These are phyloP conservation scores for Thelonectria blattea DNA, from an alignment of 2,329 filamentous ascomycete genomes.

Conservation along the genomic window DNA sequence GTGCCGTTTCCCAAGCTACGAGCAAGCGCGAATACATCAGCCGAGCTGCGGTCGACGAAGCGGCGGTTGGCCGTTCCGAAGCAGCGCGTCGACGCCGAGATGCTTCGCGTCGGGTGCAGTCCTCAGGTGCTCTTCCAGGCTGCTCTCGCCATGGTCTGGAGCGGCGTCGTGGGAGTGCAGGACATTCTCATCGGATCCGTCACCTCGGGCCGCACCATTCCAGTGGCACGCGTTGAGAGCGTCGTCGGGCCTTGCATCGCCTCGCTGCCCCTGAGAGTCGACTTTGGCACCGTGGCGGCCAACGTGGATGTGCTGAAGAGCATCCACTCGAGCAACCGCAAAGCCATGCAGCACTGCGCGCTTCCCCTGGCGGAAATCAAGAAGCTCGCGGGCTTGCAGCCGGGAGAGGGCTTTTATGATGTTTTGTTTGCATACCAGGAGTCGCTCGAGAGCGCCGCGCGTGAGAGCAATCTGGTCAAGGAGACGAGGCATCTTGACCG, in stretches of 20 bases:
- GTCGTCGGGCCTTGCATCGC: constrained; percentile 82
- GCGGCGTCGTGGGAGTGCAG: constrained; percentile 64
- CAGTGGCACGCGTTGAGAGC: constrained; percentile 71
- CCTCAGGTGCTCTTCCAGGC: constrained; percentile 79
- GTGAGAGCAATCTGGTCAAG: constrained; percentile 46
- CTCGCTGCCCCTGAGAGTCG: constrained; percentile 74
- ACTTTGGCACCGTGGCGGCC: constrained; percentile 57
- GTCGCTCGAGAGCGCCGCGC: constrained; percentile 55
- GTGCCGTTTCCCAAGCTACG: constrained; percentile 59
- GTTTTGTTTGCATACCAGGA: constrained; percentile 86
- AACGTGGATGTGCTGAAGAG: constrained; percentile 66
- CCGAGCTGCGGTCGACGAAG: constrained; percentile 24
- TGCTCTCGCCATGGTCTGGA: constrained; percentile 69
- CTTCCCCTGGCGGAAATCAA: constrained; percentile 74
- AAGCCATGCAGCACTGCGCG: constrained; percentile 66
- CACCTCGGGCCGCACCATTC: constrained; percentile 80
- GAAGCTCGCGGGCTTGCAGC: constrained; percentile 59
- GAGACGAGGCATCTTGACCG: constrained; percentile 70
- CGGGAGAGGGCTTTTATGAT: constrained; percentile 71
- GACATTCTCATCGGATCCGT: constrained; percentile 81
- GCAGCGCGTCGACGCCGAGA: constrained; percentile 38
- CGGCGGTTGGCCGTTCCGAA: constrained; percentile 28
- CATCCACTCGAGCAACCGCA: constrained; percentile 70
- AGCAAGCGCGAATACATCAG: constrained; percentile 35
- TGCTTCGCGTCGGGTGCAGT: constrained; percentile 56